A percentile compares a stretch with the other conserved stretches of the same genome.
Conservation (phyloP, 805 yeast genomes). For the Lachancea nothofagi region DNA sequence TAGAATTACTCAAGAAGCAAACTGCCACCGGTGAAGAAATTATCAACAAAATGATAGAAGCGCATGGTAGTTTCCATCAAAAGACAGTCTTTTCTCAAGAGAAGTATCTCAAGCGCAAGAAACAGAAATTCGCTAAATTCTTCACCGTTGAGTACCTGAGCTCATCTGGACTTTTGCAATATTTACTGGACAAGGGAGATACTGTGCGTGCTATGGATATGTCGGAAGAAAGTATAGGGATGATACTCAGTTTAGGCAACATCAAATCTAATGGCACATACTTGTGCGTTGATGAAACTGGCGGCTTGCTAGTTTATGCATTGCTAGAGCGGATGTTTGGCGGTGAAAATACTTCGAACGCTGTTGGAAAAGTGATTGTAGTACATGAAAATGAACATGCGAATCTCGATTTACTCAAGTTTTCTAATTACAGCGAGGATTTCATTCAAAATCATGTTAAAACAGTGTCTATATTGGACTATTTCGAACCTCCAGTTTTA, state of each 20-base stretch:
- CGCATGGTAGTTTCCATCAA: conserved; percentile 81
- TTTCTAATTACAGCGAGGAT: conserved; percentile 57
- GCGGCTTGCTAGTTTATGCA: conserved; percentile 81
- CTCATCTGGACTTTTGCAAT: conserved; percentile 63
- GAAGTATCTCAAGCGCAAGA: conserved; percentile 85
- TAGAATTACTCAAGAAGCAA: conserved; percentile 71
- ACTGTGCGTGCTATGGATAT: conserved; percentile 64
- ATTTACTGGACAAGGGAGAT: conserved; percentile 72
- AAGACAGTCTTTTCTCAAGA: conserved; percentile 89
- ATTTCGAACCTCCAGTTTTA: conserved; percentile 62
- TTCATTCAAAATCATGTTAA: conserved; percentile 51
- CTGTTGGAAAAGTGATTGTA: conserved; percentile 58
- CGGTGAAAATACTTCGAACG: conserved; percentile 16
- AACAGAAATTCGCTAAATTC: conserved; percentile 82
- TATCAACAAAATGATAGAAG: conserved; percentile 72
- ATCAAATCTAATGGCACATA: conserved; percentile 87
- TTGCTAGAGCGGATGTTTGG: conserved; percentile 85
- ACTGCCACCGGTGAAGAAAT: conserved; percentile 71
- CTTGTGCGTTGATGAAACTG: conserved; percentile 87
- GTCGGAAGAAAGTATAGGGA: conserved; percentile 79
- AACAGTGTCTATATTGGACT: conserved; percentile 71
- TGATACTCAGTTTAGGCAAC: conserved; percentile 72
- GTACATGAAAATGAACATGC: conserved; percentile 93
- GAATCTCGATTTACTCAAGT: conserved; percentile 63
- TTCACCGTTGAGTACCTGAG: conserved; percentile 78